Base-by-base conservation (phyloP, 2,329 filamentous ascomycete genomes). In the Calonectria pseudoturangicola region DNA sequence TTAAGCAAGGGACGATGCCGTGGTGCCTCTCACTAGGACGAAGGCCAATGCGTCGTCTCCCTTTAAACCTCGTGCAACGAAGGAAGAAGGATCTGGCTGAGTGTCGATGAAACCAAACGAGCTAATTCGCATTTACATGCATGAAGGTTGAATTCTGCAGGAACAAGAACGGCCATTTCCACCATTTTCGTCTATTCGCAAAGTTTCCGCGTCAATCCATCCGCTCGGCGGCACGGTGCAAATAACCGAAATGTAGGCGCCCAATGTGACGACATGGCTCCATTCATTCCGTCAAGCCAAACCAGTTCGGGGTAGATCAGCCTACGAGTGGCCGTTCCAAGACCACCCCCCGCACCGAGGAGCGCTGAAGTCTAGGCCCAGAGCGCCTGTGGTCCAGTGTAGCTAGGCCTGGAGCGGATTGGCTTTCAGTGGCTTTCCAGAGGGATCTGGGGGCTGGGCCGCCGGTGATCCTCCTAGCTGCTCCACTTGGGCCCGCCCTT, bases 351-450 rank as follows among this genome's bases (percentile, higher is more conserved):
- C 66, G 54, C 66, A 68, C 27, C 43, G 28, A n/a, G 43, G 51
- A 45, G 33, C 21, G 30, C 63, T 48, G 51, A 27, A 33, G 39
- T 39, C 36, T 56, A 51, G 47, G 25, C 47, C 64, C 48, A 30
- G 28, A 36, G 33, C 47, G 64, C 47, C 64, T 16, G 64, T n/a
- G 50, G 25, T 27, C 50, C 28, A 13, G 45, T n/a, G 45, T 48
- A 54, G 51, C 54, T 60, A 60, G n/a, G 30, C 54, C 51, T 27
- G 33, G 76, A 65, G 73, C 66, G 65, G 73, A 41, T 63, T 66
- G 62, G 60, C 51, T 30, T 56, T 51, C 43, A 66, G 51, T 66
- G 68, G 68, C 45, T 66, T 51, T 21, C 30, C 30, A 43, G 66
- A 28, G 43, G 43, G 54, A 54, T 51, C 56, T 33, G 45, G 43